Percentiles rank a stretch among this genome's conserved stretches.
Evolutionary conservation across 2,329 filamentous ascomycete genomes (phyloP).

Genomic region (Pseudocercospora fuligena): DNA sequence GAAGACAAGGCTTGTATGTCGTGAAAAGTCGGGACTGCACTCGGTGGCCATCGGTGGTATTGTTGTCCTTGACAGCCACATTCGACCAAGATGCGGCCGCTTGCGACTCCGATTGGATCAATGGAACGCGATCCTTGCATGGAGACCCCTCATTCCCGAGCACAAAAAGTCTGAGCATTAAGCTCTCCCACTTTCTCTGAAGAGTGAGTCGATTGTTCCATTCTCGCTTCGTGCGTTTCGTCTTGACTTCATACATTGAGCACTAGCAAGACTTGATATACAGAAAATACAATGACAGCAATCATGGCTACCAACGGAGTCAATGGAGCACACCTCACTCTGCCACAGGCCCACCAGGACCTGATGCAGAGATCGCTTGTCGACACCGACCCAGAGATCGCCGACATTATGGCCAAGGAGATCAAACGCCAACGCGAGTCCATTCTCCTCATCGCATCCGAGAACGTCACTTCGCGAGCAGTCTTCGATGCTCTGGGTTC

Average conservation of each 20-base stretch:
- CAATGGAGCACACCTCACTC: constrained; percentile 53
- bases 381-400: constrained; percentile 91
- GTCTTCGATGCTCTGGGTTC: constrained; percentile 97
- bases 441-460: constrained; percentile 97
- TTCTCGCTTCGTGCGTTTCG: background rate
- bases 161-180: background rate
- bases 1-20: background rate
- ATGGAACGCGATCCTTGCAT: background rate
- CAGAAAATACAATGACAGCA: constrained; percentile 1
- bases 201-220: background rate
- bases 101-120: constrained; percentile 2
- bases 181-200: background rate
- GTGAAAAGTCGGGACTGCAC: background rate
- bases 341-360: constrained; percentile 69
- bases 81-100: background rate
- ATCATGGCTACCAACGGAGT: constrained; percentile 36
- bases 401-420: constrained; percentile 94
- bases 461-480: constrained; percentile 98
- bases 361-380: constrained; percentile 95
- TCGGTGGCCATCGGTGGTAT: background rate
- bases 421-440: constrained; percentile 97
- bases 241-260: background rate
- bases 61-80: constrained; percentile 1
- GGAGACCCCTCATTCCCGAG: background rate
- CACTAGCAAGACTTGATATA: background rate